A percentile compares a stretch with the other conserved stretches of the same genome.
Evolutionary conservation across 371 early-diverging fungal genomes (phyloP).

Genomic region (Basidiobolus heterosporus): DNA sequence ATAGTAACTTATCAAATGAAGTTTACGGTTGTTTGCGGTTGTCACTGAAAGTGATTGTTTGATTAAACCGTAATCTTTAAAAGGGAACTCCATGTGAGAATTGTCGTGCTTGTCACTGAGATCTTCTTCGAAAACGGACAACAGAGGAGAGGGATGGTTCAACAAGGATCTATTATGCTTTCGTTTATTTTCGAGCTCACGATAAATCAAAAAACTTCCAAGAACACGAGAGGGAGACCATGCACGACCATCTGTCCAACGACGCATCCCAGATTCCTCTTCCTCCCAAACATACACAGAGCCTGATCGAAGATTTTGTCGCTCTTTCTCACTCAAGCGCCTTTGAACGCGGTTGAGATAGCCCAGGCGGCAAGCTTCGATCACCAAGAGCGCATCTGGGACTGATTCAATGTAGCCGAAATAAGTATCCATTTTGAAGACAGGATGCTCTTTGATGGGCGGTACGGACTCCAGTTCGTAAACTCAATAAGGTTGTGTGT

Average conservation of each 20-base stretch:
- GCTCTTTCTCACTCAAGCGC: constrained; percentile 57
- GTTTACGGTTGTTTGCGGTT: background rate
- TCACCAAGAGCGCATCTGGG: constrained; percentile 53
- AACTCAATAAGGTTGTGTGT: too few species aligned
- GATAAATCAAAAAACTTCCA: constrained; percentile 58
- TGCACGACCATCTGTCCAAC: constrained; percentile 80
- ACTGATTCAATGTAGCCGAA: constrained; percentile 52
- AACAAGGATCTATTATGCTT: constrained; percentile 14
- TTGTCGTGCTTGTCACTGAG: constrained; percentile 3
- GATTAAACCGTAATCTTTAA: constrained; percentile 35
- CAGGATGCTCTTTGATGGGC: too few species aligned
- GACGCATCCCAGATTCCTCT: constrained; percentile 59
- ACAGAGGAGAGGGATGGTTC: constrained; percentile 10
- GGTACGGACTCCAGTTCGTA: too few species aligned
- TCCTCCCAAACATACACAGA: constrained; percentile 68
- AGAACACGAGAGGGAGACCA: constrained; percentile 73
- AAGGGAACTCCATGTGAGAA: constrained; percentile 15
- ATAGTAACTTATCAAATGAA: background rate
- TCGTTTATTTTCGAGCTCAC: constrained; percentile 47
- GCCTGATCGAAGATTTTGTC: constrained; percentile 45
- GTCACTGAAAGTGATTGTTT: constrained; percentile 37
- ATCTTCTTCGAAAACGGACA: constrained; percentile 7
- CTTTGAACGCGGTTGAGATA: constrained; percentile 39
- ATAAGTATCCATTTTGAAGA: constrained; percentile 25
- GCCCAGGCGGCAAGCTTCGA: constrained; percentile 57